Evolutionary conservation across 2,329 filamentous ascomycete genomes (phyloP), one percentile per base, ranked within the genome.

Genomic region (Clarireedia hainanense): DNA sequence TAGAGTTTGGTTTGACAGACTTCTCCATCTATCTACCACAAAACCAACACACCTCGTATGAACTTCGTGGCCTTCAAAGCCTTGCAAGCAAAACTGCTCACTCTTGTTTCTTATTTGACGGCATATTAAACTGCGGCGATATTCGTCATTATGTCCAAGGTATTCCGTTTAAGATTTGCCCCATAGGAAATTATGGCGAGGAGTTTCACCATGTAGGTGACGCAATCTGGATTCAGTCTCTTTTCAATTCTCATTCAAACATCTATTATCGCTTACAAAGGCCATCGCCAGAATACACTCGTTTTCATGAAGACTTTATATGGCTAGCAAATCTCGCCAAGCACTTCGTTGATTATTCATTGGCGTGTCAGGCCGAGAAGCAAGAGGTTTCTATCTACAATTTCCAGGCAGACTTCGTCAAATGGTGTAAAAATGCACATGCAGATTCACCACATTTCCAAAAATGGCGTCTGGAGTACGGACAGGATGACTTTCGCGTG

Each of bases 321-420:
- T 94, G 88, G 88, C 69, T 91, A 1, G 85, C 82, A 0, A 77
- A 86, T 52, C 72, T 94, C 0, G 76, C 80, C 0, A 92, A 91
- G 65, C 83, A 90, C 63, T 77, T 87, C 24, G 75, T 91, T 1
- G 85, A 91, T 59, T 94, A 79, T 37, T 62, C 60, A 47, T 46
- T 64, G 30, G 43, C 49, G 15, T 58, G 56, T n/a, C 49, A 57
- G 58, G 17, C 51, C 5, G 17, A 47, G 36, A 36, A 53, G 60
- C 1, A 62, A 67, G 7, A 26, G 5, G 76, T 86, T 1, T 69
- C 70, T 0, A 72, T 91, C 0, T 54, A 71, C 3, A 71, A 82
- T 51, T 91, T 94, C 60, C 72, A 74, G 7, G 56, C 57, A 0
- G 63, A 73, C 0, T 94, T 94, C 60, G 67, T 71, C 34, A 52